Conservation (phyloP, 108 stramenopile species). For the Fistulifera pelliculosa region DNA sequence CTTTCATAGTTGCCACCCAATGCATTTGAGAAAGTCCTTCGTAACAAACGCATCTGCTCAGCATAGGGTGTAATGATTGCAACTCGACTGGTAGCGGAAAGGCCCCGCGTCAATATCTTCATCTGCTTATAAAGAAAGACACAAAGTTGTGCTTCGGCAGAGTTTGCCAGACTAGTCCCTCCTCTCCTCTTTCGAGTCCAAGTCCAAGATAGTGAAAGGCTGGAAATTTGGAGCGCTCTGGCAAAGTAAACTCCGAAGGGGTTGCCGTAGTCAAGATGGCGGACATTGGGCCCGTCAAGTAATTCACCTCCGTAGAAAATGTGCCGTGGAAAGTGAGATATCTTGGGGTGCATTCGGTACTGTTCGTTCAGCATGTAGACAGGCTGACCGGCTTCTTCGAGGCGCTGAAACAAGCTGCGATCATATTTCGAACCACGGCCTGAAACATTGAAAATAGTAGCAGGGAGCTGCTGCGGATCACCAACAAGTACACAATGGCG, state of each 20-base stretch:
- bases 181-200: conserved; percentile 81
- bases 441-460: conserved; percentile 87
- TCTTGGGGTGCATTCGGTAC: conserved; percentile 91
- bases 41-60: conserved; percentile 70
- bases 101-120: conserved; percentile 28
- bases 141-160: conserved; percentile 67
- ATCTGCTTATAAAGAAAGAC: conserved; percentile 53
- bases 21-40: conserved; percentile 36
- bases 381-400: conserved; percentile 88
- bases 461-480: conserved; percentile 97
- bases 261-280: conserved; percentile 51
- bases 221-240: conserved; percentile 31
- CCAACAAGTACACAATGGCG: conserved; percentile 90
- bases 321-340: conserved; percentile 79
- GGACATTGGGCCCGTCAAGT: conserved; percentile 76
- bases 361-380: conserved; percentile 94
- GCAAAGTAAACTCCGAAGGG: conserved; percentile 43
- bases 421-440: conserved; percentile 83
- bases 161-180: conserved; percentile 73
- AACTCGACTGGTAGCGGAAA: conserved; percentile 45
- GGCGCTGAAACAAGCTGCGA: conserved; percentile 90
- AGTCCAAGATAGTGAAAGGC: conserved; percentile 72
- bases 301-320: conserved; percentile 84
- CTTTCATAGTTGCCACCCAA: conserved; percentile 37
- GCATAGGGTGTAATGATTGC: conserved; percentile 91